Base-by-base conservation (phyloP, 2,329 filamentous ascomycete species). In the Phoma sp. region DNA sequence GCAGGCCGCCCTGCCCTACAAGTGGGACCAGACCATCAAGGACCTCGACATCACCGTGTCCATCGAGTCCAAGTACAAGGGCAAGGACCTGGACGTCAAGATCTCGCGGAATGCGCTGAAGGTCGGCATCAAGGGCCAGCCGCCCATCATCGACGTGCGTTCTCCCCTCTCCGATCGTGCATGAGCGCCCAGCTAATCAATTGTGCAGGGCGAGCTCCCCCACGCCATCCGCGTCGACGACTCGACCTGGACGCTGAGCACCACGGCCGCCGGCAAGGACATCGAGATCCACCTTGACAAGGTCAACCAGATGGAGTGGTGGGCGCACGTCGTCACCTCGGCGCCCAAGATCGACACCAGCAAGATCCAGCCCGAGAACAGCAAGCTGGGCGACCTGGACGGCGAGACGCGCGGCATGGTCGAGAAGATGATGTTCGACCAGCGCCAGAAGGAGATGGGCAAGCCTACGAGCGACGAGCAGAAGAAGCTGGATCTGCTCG, bases 401-500 rank as follows among this genome's bases (percentile, higher is more conserved):
- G 95, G 95, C 57, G 90, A 96, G 82, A 99, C 95, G 48, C 85
- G 95, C 61, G 85, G 87, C 55, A 98, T 99, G 93, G 95, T 99
- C 39, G 95, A 99, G 86, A 99, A 99, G 86, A 99, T 99, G 95
- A 99, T 99, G 95, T 99, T 85, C 70, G 95, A 99, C 80, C 95
- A 99, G 82, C 83, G 90, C 64, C 93, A 98, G 80, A 99, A 99
- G 86, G 93, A 98, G 80, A 81, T 84, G 76, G 95, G 95, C 4
- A 83, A 89, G 76, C 91, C 92, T 41, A 92, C 89, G 10, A 96
- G 91, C 62, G 95, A 98, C 64, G 95, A 99, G 80, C 88, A 96
- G 83, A 91, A 93, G 82, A 98, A 98, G 84, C 78, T 87, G 72
- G 93, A 99, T 51, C 88, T 99, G 67, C 79, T 99, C 72, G 89